Conservation (phyloP, 176 grass and related monocot genomes). For the Avena sativa region DNA sequence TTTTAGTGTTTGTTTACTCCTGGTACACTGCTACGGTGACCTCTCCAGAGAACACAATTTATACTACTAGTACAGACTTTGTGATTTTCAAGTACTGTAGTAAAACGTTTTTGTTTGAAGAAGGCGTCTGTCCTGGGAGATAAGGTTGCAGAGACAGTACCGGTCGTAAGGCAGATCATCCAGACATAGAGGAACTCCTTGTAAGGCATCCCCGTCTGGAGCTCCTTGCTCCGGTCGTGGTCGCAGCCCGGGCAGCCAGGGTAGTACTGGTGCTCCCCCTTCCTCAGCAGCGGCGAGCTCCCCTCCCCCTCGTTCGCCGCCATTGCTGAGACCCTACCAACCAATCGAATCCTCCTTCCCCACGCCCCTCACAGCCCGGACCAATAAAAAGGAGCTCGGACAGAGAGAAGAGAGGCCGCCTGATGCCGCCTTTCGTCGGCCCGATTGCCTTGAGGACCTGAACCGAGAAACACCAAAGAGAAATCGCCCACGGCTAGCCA, state of each 20-base stretch:
- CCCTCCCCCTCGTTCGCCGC: constrained; percentile 1
- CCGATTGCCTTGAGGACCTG: background rate
- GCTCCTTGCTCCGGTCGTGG: constrained; percentile 39
- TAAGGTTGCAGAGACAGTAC: background rate
- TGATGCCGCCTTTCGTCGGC: background rate
- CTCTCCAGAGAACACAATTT: background rate
- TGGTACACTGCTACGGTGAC: background rate
- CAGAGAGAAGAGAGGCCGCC: background rate
- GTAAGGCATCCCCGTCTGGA: constrained; percentile 42
- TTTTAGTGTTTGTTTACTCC: background rate
- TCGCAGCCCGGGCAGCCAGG: constrained; percentile 54
- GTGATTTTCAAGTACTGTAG: background rate
- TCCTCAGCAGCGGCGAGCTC: constrained; percentile 33
- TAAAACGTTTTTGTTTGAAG: background rate
- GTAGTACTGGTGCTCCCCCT: constrained; percentile 36
- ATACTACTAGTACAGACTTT: background rate
- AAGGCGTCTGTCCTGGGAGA: background rate
- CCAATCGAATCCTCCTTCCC: background rate
- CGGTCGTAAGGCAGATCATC: constrained; percentile 47
- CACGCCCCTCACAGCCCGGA: too few relatives aligned
- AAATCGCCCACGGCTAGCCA: background rate
- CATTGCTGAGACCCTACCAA: background rate
- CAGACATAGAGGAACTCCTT: constrained; percentile 57
- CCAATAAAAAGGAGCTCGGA: background rate
- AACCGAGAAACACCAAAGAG: constrained; percentile 15